Evolutionary conservation across 139 green algal species (phyloP), one percentile per base, ranked within the genome.

Genomic region (Mychonastes homosphaera): DNA sequence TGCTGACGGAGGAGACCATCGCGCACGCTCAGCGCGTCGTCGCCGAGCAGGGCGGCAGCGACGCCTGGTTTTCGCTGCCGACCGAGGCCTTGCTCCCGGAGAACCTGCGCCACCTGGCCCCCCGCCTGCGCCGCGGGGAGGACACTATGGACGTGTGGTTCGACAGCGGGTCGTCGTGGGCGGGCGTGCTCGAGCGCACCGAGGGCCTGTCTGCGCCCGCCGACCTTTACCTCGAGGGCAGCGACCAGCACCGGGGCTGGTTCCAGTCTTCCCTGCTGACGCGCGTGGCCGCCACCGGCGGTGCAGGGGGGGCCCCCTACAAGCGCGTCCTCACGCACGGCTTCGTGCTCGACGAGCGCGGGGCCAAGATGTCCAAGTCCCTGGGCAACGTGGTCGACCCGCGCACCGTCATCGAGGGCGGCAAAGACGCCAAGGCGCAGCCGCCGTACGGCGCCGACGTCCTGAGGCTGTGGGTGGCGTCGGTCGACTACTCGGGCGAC

Each of bases 71-170:
- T 73, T 68, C 69, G 27, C 49, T 76, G 34, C 27, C 67, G 5
- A 27, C 94, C 13, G 85, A 83, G 49, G 81, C 95, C 32, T 82
- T 99, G 69, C 84, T 99, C 65, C 81, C 26, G 56, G 18, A 2
- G 21, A n/a, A 15, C 16, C 43, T 52, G 50, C 40, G 26, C 8
- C 50, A 55, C 45, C 35, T 56, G 61, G 87, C 87, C 18, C 34
- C 56, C 21, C 30, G 26, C 30, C 76, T 89, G 27, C 55, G 45
- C 19, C 86, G 89, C 65, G 90, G 89, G 27, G 82, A 87, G 72
- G 93, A 99, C 72, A 99, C 93, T 6, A 98, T 99, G 93, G 93
- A 99, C 58, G 92, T 99, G 33, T 98, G 92, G 92, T 98, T 99
- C 74, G 93, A 99, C 74, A 93, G 78, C 36, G 93, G 93, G 66